Conservation (phyloP, 106 monocot genomes). For the Iris macrosiphon region DNA sequence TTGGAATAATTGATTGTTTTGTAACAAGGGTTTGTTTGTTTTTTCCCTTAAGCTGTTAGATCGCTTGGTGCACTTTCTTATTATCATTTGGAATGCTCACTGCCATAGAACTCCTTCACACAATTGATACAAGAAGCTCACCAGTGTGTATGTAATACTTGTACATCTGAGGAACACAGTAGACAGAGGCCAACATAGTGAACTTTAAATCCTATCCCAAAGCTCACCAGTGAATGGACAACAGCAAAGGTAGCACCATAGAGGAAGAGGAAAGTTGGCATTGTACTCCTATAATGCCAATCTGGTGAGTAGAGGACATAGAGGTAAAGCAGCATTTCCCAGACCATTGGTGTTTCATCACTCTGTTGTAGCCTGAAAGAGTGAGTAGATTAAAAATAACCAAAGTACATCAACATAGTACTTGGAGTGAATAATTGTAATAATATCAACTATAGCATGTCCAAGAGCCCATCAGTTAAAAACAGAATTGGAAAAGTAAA, state of each 20-base stretch:
- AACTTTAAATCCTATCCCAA: slow-evolving; percentile 38
- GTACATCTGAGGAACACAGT: slow-evolving; percentile 78
- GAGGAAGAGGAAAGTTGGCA: slow-evolving; percentile 70
- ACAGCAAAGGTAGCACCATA: slow-evolving; percentile 49
- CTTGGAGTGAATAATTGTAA: too few species aligned
- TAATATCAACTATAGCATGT: too few species aligned
- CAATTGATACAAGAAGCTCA: too few species aligned
- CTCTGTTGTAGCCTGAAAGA: slow-evolving; percentile 57
- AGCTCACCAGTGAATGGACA: slow-evolving; percentile 33
- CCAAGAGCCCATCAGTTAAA: too few species aligned
- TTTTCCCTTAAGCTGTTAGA: too few species aligned
- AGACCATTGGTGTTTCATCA: slow-evolving; percentile 79
- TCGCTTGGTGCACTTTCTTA: too few species aligned
- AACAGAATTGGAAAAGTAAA: too few species aligned
- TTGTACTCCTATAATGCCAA: slow-evolving; percentile 69
- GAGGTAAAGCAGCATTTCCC: slow-evolving; percentile 75
- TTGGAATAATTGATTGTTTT: too few species aligned
- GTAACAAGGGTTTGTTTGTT: too few species aligned
- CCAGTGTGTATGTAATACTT: slow-evolving; percentile 84
- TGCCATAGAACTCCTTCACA: too few species aligned
- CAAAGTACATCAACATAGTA: too few species aligned
- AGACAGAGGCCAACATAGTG: slow-evolving; percentile 60
- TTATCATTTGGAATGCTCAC: too few species aligned
- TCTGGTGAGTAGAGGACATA: slow-evolving; percentile 76
- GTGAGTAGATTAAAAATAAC: background rate